These are phyloP conservation scores for Wickerhamomyces kurtzmanii DNA, from an alignment of 805 yeast species.

Conservation along the genomic window DNA sequence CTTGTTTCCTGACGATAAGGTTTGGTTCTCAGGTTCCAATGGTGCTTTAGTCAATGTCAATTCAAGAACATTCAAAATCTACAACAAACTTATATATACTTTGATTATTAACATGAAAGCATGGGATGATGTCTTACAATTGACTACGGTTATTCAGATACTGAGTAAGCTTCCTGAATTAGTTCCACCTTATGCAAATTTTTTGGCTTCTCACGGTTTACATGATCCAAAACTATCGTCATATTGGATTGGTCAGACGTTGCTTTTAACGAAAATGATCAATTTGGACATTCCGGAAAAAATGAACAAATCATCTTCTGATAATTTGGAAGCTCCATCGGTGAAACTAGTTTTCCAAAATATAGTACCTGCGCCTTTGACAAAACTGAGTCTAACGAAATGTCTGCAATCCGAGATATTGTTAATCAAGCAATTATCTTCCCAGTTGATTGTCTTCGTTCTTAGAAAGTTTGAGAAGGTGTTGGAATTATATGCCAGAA, in stretches of 20 bases:
- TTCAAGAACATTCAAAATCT: slow-evolving; percentile 42
- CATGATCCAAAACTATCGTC: slow-evolving; percentile 75
- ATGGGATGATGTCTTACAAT: slow-evolving; percentile 64
- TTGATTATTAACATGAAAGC: slow-evolving; percentile 64
- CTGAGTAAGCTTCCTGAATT: slow-evolving; percentile 56
- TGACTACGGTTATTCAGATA: slow-evolving; percentile 40
- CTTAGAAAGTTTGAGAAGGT: slow-evolving; percentile 44
- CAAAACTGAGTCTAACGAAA: slow-evolving; percentile 46
- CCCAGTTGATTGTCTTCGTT: slow-evolving; percentile 46
- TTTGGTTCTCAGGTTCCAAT: slow-evolving; percentile 32
- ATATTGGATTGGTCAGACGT: slow-evolving; percentile 73
- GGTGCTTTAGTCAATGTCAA: slow-evolving; percentile 40
- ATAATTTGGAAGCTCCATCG: slow-evolving; percentile 21
- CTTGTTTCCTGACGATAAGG: slow-evolving; percentile 32
- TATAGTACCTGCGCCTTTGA: slow-evolving; percentile 56
- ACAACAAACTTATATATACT: slow-evolving; percentile 60
- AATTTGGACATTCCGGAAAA: slow-evolving; percentile 41
- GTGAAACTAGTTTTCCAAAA: slow-evolving; percentile 35
- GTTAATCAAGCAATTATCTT: slow-evolving; percentile 52
- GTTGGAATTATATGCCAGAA: slow-evolving; percentile 21
- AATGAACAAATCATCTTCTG: slow-evolving; percentile 16
- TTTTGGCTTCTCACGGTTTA: slow-evolving; percentile 52
- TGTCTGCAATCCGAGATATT: slow-evolving; percentile 40
- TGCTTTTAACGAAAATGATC: slow-evolving; percentile 51
- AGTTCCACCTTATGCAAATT: slow-evolving; percentile 57